phyloP scores from a whole-genome alignment of 257 asterid genomes.

The Cordia subcordata region DNA sequence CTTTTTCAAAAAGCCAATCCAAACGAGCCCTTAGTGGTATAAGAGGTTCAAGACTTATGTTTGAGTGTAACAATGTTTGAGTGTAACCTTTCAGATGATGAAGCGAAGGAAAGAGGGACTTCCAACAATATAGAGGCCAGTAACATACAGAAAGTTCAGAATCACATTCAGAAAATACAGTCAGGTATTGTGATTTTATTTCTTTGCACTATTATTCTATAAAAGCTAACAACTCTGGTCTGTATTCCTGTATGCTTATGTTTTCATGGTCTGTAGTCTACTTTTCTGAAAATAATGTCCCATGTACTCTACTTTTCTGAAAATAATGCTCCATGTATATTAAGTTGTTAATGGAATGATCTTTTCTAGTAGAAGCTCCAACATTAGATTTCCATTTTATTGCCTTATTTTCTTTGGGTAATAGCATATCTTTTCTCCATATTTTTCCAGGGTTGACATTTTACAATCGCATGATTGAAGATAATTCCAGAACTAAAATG shows the following conservation, averaged over 20 bases:
- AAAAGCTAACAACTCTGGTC: not conserved
- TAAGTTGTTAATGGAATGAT: too few species aligned
- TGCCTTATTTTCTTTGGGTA: not conserved
- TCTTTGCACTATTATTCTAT: slow-evolving; percentile 1
- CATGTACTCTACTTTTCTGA: too few species aligned
- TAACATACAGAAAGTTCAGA: slow-evolving; percentile 35
- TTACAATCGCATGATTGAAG: slow-evolving; percentile 42
- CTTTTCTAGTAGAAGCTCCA: not conserved
- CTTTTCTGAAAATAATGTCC: too few species aligned
- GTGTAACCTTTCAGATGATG: slow-evolving; percentile 31
- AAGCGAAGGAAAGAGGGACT: slow-evolving; percentile 22
- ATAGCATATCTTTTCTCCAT: not conserved
- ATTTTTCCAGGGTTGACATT: slow-evolving; percentile 51
- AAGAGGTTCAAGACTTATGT: slow-evolving; percentile 3
- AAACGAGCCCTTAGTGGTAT: too few species aligned
- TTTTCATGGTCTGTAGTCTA: not conserved
- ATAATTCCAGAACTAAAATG: slow-evolving; percentile 35
- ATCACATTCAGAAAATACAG: slow-evolving; percentile 41
- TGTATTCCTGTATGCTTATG: not conserved
- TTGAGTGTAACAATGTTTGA: slow-evolving; percentile 11
- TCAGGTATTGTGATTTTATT: slow-evolving; percentile 42
- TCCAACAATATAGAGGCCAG: slow-evolving; percentile 23
- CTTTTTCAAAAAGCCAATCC: too few species aligned
- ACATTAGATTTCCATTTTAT: not conserved
- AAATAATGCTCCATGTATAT: too few species aligned